Base-by-base conservation (phyloP, 2,329 filamentous ascomycete genomes). In the Capronia americana region DNA sequence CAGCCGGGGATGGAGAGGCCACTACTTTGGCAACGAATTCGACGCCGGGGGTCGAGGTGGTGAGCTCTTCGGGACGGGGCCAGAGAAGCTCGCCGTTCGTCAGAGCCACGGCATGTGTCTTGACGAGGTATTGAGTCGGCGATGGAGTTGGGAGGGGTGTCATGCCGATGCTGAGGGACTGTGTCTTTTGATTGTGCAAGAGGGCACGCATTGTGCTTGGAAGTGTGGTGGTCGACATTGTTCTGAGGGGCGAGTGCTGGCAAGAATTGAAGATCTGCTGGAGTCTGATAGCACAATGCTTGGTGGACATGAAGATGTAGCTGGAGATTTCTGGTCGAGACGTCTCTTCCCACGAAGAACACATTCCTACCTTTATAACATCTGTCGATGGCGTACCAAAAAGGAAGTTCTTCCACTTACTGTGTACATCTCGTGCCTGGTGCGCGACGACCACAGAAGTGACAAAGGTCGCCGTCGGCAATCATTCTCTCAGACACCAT, bases 61-160 rank as follows among this genome's bases (percentile, higher is more conserved):
- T 73, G 17, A 66, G 44, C 28, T 74, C 72, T n/a, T 61, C 56
- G 14, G 70, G 70, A 17, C 68, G 65, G 1, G 79, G 75, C 82
- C 81, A 83, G 69, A 75, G 73, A 11, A 83, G 77, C 67, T 83
- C 82, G 14, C 78, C 77, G 2, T 77, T 74, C 48, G 78, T 81
- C 14, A 81, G 75, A 6, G 79, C 77, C 38, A 75, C 75, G 57
- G 78, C 71, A 57, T 79, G 75, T 4, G 79, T 75, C 54, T 75
- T 75, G 73, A 84, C 77, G 23, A 82, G 75, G 69, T 82, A 76
- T 64, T 79, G 75, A 26, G 65, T 67, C 3, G 68, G 54, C 23
- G 66, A 69, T 50, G 68, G 73, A 1, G 62, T 70, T 56, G 71
- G 76, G 51, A 66, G 56, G 48, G 63, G 75, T 72, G 11, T 69